Evolutionary conservation across 352 stramenopile species (phyloP).

Genomic region (Pythium myriotylum): DNA sequence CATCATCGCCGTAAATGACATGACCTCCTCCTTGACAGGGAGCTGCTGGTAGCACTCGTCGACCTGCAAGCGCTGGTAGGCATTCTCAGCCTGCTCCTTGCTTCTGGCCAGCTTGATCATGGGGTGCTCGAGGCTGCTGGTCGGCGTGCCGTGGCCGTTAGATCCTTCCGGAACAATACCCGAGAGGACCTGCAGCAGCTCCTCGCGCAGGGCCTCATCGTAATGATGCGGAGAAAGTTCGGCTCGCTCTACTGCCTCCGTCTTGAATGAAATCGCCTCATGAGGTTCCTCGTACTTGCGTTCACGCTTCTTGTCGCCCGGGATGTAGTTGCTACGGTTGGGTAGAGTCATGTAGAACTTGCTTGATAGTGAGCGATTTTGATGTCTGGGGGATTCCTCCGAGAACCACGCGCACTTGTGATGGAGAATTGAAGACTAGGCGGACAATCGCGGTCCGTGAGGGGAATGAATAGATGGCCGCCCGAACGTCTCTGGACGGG

Average conservation of each 20-base stretch:
- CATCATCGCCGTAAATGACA: slow-evolving; percentile 19
- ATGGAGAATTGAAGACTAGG: slow-evolving; percentile 26
- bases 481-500: slow-evolving; percentile 5
- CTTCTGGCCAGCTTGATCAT: slow-evolving; percentile 16
- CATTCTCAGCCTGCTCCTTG: slow-evolving; percentile 12
- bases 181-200: slow-evolving; percentile 28
- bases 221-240: background rate
- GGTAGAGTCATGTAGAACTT: slow-evolving; percentile 56
- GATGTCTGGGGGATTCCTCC: slow-evolving; percentile 10
- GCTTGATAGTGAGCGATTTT: background rate
- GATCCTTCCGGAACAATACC: slow-evolving; percentile 15
- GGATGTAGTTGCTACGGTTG: slow-evolving; percentile 54
- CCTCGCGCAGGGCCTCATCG: slow-evolving; percentile 23
- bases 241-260: background rate
- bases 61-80: slow-evolving; percentile 10
- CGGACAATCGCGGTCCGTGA: background rate
- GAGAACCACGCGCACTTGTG: slow-evolving; percentile 11
- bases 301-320: slow-evolving; percentile 44
- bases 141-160: background rate
- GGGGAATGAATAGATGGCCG: too few species aligned
- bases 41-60: slow-evolving; percentile 20
- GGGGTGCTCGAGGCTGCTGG: slow-evolving; percentile 16
- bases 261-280: background rate
- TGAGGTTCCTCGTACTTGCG: slow-evolving; percentile 27
- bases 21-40: slow-evolving; percentile 19